Percentiles rank a stretch among this genome's conserved stretches.
phyloP scores from a whole-genome alignment of 805 yeast genomes.

The Suhomyces sp. region DNA sequence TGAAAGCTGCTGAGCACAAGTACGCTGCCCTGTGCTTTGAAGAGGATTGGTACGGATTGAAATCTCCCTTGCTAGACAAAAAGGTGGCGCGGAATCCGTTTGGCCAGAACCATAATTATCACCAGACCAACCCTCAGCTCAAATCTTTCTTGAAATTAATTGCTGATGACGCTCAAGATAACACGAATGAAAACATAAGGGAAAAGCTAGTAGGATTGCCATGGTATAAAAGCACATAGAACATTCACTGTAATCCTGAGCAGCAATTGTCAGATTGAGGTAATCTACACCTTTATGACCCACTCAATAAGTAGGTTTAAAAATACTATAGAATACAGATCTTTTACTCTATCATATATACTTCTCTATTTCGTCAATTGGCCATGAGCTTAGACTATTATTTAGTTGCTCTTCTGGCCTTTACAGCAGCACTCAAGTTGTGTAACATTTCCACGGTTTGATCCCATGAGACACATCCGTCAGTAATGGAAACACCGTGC shows the following conservation, averaged over 20 bases:
- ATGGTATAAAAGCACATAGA: not conserved
- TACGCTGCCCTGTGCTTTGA: slow-evolving; percentile 55
- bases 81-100: slow-evolving; percentile 58
- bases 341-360: not conserved
- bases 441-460: slow-evolving; percentile 78
- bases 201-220: not conserved
- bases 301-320: not conserved
- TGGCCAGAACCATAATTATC: slow-evolving; percentile 3
- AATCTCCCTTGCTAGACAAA: slow-evolving; percentile 43
- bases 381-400: not conserved
- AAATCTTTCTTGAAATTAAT: not conserved
- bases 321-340: no score
- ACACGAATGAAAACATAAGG: not conserved
- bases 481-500: slow-evolving; percentile 96
- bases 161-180: not conserved
- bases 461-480: slow-evolving; percentile 93
- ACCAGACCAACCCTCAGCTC: slow-evolving; percentile 4
- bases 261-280: no score
- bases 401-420: slow-evolving; percentile 60
- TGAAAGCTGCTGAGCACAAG: slow-evolving; percentile 47
- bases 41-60: slow-evolving; percentile 57
- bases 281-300: not conserved
- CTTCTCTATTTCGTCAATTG: not conserved
- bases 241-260: no score
- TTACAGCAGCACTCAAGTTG: slow-evolving; percentile 79